Base-by-base conservation (phyloP, 164 flowering plant species). In the Berberis thunbergii region DNA sequence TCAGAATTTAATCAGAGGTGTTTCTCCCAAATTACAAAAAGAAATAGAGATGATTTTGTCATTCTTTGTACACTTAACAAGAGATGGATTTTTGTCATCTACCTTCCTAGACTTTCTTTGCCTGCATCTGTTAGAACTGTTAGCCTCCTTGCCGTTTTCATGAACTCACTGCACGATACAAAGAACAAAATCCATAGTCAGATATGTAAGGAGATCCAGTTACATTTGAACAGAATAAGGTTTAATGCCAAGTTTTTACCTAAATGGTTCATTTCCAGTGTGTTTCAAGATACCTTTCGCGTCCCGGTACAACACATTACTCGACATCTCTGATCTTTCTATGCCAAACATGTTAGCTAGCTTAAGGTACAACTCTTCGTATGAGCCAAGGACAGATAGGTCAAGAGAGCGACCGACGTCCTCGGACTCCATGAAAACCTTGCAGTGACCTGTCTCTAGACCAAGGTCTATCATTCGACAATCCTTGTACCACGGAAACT, bases 341-440 rank as follows among this genome's bases (percentile, higher is more conserved):
- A 83, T 68, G 40, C 85, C 82, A 72, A 84, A 82, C 89, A 83
- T 81, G 70, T 73, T 73, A 49, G 84, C 81, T 43, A 89, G 70
- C 66, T 72, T 81, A 66, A 71, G 71, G 69, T 87, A 76, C 12
- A 92, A 76, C 65, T 87, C 88, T 73, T 87, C 95, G 56, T 87
- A 92, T 12, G 98, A 87, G 26, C 83, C 75, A 26, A 92, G 73
- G 45, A 70, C 76, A 0, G 95, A 82, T 60, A 92, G 95, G 63
- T 89, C 86, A 38, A 89, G 87, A 10, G 88, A 81, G 54, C 89
- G 76, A 8, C 98, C 96, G 2, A 87, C 89, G 72, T 89, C 85
- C 60, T 87, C 89, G 0, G 86, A 81, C 44, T 89, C 96, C 86
- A 86, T 60, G 67, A 84, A 86, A 3, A 91, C 94, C 75, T 87